Evolutionary conservation across 1,284 basidiomycete species (phyloP).

Genomic region (Boletus mariae): DNA sequence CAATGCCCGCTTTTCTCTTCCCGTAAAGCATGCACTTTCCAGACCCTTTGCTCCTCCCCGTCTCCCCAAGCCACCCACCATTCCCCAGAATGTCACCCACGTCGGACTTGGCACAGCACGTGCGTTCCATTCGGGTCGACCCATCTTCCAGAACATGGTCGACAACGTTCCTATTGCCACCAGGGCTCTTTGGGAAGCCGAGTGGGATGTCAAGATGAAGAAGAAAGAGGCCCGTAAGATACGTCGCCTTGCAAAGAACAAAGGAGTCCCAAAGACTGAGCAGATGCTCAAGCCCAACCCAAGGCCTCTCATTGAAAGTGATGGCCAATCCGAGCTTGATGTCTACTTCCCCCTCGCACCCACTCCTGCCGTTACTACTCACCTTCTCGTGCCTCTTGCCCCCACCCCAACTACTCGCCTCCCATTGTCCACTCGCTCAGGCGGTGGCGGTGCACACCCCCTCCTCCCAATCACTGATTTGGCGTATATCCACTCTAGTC

Average conservation of each 20-base stretch:
- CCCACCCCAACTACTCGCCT: slow-evolving; percentile 62
- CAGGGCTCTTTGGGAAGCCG: slow-evolving; percentile 66
- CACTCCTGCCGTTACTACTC: slow-evolving; percentile 51
- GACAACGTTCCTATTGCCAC: slow-evolving; percentile 72
- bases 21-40: slow-evolving; percentile 47
- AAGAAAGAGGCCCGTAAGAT: slow-evolving; percentile 43
- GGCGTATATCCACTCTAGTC: slow-evolving; percentile 46
- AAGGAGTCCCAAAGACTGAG: slow-evolving; percentile 21
- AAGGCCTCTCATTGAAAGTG: slow-evolving; percentile 19
- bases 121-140: slow-evolving; percentile 66
- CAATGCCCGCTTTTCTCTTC: slow-evolving; percentile 47
- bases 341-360: slow-evolving; percentile 53
- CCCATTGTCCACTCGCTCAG: slow-evolving; percentile 45
- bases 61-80: slow-evolving; percentile 53
- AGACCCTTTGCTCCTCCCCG: slow-evolving; percentile 42
- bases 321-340: slow-evolving; percentile 44
- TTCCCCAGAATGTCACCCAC: slow-evolving; percentile 51
- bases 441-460: slow-evolving; percentile 26
- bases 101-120: slow-evolving; percentile 70
- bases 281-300: slow-evolving; percentile 37
- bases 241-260: slow-evolving; percentile 29
- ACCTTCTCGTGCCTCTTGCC: slow-evolving; percentile 68
- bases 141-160: slow-evolving; percentile 71
- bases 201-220: slow-evolving; percentile 55
- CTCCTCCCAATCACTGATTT: slow-evolving; percentile 58